Evolutionary conservation across 768 basidiomycete genomes (phyloP), one percentile per base, ranked within the genome.

Genomic region (Saitozyma sp.): DNA sequence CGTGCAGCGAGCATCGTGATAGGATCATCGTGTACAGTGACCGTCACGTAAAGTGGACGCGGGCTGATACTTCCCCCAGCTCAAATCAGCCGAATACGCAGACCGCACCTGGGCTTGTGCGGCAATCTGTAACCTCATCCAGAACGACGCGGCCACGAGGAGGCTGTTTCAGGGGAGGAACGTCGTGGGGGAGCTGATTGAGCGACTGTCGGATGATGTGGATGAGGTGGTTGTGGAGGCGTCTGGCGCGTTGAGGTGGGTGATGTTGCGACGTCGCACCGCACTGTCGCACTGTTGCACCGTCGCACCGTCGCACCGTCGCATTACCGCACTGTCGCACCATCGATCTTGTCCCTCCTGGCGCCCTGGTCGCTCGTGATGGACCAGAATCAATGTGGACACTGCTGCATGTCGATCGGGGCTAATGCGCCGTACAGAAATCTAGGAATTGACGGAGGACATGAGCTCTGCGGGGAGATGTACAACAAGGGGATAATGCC

Each of bases 41-140:
- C 40, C 4, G 19, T 40, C 8, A 29, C 29, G 29, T 29, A 29
- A 29, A 29, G 29, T 38, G 13, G 17, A 17, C 49, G 39, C 37
- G 2, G 17, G 59, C 62, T 61, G 59, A 66, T 41, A 9, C 14
- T 29, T 46, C 2, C 13, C 7, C 0, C 62, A 80, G 78, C 76
- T 80, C 52, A 69, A 66, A 46, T 75, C 78, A 3, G 57, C 77
- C 69, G 91, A 95, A 68, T 83, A 85, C 8, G 80, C 84, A 1
- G 94, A 97, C 67, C 86, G 94, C 57, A 91, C 91, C 76, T 96
- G 92, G 93, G 92, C 93, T 4, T 95, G 93, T 77, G 92, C 93
- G 20, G 92, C 93, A 0, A 89, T 95, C n/a, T 92, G 91, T 10
- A 95, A 91, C 78, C 82, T 97, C 54, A 95, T 95, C 65, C 90